Percentiles rank a stretch among this genome's conserved stretches.
phyloP scores from a whole-genome alignment of 176 grass and related monocot genomes.

The Zoysia pacifica region DNA sequence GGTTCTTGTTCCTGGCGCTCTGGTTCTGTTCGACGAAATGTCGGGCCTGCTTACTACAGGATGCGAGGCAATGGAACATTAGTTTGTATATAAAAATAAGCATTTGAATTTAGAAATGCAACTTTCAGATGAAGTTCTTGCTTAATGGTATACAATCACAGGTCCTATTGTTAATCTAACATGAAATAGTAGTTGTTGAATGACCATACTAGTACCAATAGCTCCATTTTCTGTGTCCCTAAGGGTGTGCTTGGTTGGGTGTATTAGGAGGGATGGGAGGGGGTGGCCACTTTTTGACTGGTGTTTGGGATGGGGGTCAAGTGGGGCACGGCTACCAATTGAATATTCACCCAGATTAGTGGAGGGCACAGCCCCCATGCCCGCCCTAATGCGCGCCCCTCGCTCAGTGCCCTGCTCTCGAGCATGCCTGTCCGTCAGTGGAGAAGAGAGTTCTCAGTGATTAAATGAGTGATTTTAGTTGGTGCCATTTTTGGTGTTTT shows the following conservation, averaged over 20 bases:
- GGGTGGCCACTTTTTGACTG: too few species aligned
- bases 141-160: not conserved
- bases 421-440: too few species aligned
- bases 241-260: too few species aligned
- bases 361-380: too few species aligned
- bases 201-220: not conserved
- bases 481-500: not conserved
- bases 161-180: not conserved
- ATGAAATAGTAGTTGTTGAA: not conserved
- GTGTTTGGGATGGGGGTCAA: too few species aligned
- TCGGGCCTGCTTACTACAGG: not conserved
- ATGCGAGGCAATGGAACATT: not conserved
- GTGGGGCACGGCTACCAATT: too few species aligned
- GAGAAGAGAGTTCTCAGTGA: not conserved
- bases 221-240: not conserved
- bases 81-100: not conserved
- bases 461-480: not conserved
- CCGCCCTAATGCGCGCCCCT: too few species aligned
- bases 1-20: not conserved
- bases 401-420: too few species aligned
- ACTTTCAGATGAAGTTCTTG: not conserved
- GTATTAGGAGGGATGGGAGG: too few species aligned
- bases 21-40: slow-evolving; percentile 35
- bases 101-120: not conserved
- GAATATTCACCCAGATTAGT: too few species aligned